phyloP scores from a whole-genome alignment of 139 green algal species.

The Medakamo hakoo region DNA sequence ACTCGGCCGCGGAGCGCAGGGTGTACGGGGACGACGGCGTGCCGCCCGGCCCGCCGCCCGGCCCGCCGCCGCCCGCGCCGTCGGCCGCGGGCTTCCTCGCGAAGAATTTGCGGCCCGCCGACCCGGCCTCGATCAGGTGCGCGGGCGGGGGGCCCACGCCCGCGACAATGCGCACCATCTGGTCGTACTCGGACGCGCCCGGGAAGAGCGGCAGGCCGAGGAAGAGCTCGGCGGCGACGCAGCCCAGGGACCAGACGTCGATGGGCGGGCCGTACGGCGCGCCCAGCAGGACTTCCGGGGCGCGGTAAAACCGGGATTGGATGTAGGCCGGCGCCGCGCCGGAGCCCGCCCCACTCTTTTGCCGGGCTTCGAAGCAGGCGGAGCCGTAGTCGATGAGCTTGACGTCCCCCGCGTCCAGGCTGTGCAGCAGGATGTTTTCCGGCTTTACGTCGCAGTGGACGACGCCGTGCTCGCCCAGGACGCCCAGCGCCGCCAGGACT shows the following conservation, averaged over 20 bases:
- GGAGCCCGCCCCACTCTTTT: too few species aligned
- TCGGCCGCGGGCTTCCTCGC: constrained; percentile 4
- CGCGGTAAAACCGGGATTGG: constrained; percentile 89
- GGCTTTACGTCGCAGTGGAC: constrained; percentile 99
- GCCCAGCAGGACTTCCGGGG: constrained; percentile 73
- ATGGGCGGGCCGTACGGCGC: constrained; percentile 69
- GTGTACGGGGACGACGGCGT: constrained; percentile 12
- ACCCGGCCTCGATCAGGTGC: constrained; percentile 41
- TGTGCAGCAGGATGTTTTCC: constrained; percentile 86
- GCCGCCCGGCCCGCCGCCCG: constrained; percentile 4
- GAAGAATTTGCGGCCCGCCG: constrained; percentile 71
- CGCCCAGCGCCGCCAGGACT: constrained; percentile 68
- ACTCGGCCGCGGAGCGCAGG: constrained; percentile 47
- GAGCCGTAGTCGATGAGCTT: constrained; percentile 98
- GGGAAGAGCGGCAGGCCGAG: constrained; percentile 83
- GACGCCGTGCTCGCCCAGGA: constrained; percentile 67
- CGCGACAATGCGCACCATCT: constrained; percentile 73
- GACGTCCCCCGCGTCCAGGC: constrained; percentile 34
- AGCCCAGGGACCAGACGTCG: constrained; percentile 95
- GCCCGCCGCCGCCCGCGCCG: background rate
- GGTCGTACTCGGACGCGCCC: constrained; percentile 77
- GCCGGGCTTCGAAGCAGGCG: constrained; percentile 79
- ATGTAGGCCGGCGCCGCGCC: constrained; percentile 93
- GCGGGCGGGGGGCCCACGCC: constrained; percentile 56
- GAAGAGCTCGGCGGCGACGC: constrained; percentile 41